Evolutionary conservation across 345 rosid genomes (phyloP), one percentile per base, ranked within the genome.

Genomic region (Populus euphratica): DNA sequence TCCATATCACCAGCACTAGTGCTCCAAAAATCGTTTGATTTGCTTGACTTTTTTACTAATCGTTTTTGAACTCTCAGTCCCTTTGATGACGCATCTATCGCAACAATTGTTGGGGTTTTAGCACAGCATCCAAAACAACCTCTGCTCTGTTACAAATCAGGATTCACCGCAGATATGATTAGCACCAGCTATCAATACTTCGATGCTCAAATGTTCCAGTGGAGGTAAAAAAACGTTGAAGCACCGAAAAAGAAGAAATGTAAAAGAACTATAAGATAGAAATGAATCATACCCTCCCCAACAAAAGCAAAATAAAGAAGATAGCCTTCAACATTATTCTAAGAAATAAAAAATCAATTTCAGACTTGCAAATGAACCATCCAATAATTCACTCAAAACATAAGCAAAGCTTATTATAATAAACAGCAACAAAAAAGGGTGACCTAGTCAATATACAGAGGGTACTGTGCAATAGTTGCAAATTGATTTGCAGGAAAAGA

Each of bases 131-230:
- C 95, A 83, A 92, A 88, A 88, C 97, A 94, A 89, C 94, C 93
- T 88, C 97, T 89, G 92, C 89, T 87, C 98, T 94, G 97, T 92
- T 89, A 80, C 89, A 90, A 89, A 90, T 81, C 79, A 88, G 85
- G 82, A 74, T 75, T 69, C 35, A 76, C 78, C 86, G 72, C 69
- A 44, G 77, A 80, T 69, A 76, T 75, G 87, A 87, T 84, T 83
- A 88, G 83, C 62, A 81, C 78, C 82, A 65, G 36, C 56, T 10
- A 66, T 70, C 73, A 79, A 80, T 9, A 47, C 21, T 23, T 59
- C 10, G 29, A 59, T 23, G 25, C 27, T 56, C 62, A 39, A 8
- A 20, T 10, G 25, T 54, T 27, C 29, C 43, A 67, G 33, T 18
- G 8, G 16, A 39, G 36, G 8, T 17, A 12, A 29, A 21, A 69